phyloP scores from a whole-genome alignment of 1,284 basidiomycete genomes.

The Austroboletus novae-zelandiae region DNA sequence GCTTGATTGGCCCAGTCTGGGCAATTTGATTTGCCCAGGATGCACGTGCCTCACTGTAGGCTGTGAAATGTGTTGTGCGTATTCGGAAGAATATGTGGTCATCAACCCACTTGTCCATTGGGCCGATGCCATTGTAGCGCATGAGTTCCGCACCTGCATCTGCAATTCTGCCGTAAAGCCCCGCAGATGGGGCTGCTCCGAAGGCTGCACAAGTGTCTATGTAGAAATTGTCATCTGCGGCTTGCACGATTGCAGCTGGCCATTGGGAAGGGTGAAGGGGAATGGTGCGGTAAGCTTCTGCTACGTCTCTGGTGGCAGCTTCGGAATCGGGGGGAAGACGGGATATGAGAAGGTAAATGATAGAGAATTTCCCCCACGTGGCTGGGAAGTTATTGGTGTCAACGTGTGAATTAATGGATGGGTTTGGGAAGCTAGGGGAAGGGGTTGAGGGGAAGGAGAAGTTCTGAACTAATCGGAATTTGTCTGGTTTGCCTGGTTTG shows the following conservation, averaged over 20 bases:
- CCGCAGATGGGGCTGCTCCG: slow-evolving; percentile 30
- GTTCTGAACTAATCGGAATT: neutral
- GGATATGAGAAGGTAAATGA: neutral
- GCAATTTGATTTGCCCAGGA: neutral
- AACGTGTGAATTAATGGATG: neutral
- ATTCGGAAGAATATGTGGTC: slow-evolving; percentile 3
- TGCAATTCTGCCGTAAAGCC: slow-evolving; percentile 31
- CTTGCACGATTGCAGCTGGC: neutral
- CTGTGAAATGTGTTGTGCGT: neutral
- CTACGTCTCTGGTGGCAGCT: neutral
- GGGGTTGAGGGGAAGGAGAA: neutral
- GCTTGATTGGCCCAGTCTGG: neutral
- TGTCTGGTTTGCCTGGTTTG: fast-evolving
- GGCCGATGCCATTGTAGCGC: neutral
- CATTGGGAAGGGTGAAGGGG: neutral
- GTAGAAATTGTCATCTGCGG: too few species aligned
- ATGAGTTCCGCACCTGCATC: slow-evolving; percentile 24
- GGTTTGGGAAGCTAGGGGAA: neutral
- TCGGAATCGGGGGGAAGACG: neutral
- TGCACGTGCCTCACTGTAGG: neutral
- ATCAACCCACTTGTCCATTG: slow-evolving; percentile 2
- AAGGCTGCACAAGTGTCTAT: slow-evolving; percentile 5
- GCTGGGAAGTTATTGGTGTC: neutral
- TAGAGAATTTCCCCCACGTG: neutral
- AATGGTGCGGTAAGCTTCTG: slow-evolving; percentile 1